Evolutionary conservation across 805 yeast genomes (phyloP).

Genomic region (Myxozyma neglecta): DNA sequence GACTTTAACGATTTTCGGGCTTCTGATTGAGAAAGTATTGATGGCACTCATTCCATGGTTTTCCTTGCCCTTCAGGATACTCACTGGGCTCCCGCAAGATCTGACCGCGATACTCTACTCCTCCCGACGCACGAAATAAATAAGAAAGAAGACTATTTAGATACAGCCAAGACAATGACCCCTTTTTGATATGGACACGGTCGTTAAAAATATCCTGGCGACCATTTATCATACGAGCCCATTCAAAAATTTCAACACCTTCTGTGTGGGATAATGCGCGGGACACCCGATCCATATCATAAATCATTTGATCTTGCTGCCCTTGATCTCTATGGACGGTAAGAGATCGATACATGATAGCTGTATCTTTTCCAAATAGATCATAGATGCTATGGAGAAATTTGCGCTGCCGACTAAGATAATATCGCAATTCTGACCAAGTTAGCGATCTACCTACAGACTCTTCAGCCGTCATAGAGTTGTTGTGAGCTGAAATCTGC

Average conservation of each 20-base stretch:
- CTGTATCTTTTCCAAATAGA: conserved; percentile 10
- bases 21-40: background rate
- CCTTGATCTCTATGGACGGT: conserved; percentile 22
- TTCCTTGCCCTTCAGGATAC: background rate
- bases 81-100: conserved; percentile 1
- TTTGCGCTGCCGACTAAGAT: conserved; percentile 13
- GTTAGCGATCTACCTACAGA: conserved; percentile 11
- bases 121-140: conserved; percentile 28
- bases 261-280: conserved; percentile 12
- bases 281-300: conserved; percentile 24
- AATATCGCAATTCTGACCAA: conserved; percentile 27
- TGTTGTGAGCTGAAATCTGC: background rate
- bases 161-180: conserved; percentile 18
- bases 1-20: background rate
- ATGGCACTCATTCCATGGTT: conserved; percentile 13
- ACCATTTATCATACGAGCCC: conserved; percentile 21
- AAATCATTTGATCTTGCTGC: conserved; percentile 8
- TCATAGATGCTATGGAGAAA: conserved; percentile 8
- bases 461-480: background rate
- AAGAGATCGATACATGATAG: conserved; percentile 22
- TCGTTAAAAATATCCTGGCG: conserved; percentile 13
- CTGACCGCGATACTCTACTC: conserved; percentile 8
- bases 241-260: conserved; percentile 24
- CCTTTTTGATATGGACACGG: conserved; percentile 17
- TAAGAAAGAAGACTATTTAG: conserved; percentile 22